Percentiles rank a stretch among this genome's conserved stretches.
These are phyloP conservation scores for Penicillium sp. DNA, from an alignment of 2,329 filamentous ascomycete species.

Conservation along the genomic window DNA sequence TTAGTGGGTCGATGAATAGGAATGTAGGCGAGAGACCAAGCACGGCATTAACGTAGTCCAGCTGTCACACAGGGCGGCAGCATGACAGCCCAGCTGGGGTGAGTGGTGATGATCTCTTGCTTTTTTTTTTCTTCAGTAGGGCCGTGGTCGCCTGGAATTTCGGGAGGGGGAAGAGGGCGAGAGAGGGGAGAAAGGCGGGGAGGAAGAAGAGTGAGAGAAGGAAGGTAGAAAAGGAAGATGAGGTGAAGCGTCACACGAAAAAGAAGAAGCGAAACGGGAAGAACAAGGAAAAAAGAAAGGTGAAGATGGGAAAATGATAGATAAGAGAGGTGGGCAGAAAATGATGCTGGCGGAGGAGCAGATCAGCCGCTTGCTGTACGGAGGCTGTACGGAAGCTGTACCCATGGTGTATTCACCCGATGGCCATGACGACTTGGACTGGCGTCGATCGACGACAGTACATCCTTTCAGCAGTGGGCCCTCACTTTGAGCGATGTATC, in stretches of 20 bases:
- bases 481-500: background rate
- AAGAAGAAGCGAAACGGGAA: conserved; percentile 10
- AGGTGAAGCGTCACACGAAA: conserved; percentile 12
- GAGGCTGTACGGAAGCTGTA: background rate
- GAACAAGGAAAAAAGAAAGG: conserved; percentile 12
- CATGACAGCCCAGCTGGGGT: conserved; percentile 31
- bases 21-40: conserved; percentile 41
- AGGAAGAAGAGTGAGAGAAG: conserved; percentile 3
- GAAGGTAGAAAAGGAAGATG: conserved; percentile 7
- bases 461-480: background rate
- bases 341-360: conserved; percentile 18
- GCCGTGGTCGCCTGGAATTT: background rate
- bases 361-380: conserved; percentile 22
- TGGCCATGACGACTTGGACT: conserved; percentile 13
- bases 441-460: conserved; percentile 15
- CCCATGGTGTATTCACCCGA: conserved; percentile 10
- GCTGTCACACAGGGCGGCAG: conserved; percentile 42
- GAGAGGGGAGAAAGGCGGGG: background rate
- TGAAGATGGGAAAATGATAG: conserved; percentile 22
- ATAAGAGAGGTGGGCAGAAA: conserved; percentile 22
- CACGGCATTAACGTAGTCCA: conserved; percentile 39
- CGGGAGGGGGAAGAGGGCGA: background rate
- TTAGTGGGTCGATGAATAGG: conserved; percentile 39
- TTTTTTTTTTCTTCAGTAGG: conserved; percentile 7
- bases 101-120: conserved; percentile 2